A percentile compares a stretch with the other conserved stretches of the same genome.
These are phyloP conservation scores for Xylaria intraflava DNA, from an alignment of 495 filamentous ascomycete species.

Conservation along the genomic window DNA sequence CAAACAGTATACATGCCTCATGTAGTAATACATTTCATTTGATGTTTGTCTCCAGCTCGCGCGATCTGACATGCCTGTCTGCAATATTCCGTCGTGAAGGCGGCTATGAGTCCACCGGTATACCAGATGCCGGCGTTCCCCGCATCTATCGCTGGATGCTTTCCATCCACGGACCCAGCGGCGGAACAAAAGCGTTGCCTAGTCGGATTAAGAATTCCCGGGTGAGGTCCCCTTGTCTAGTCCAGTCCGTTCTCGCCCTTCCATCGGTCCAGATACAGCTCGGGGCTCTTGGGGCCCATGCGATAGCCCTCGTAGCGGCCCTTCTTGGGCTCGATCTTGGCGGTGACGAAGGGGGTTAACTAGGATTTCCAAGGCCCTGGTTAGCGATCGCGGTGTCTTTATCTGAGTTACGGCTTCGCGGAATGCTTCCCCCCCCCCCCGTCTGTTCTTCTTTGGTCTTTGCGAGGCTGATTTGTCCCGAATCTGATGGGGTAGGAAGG, in stretches of 20 bases:
- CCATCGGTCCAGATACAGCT: slow-evolving; percentile 58
- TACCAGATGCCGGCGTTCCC: too few species aligned
- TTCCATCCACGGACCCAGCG: too few species aligned
- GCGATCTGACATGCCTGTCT: too few species aligned
- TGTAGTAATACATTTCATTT: too few species aligned
- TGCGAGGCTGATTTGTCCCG: too few species aligned
- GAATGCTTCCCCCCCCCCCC: not conserved
- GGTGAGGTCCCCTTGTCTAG: slow-evolving; percentile 27
- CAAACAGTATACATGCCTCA: not conserved
- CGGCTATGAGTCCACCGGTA: too few species aligned
- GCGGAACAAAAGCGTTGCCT: not conserved
- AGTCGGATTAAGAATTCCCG: not conserved
- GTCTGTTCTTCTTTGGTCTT: not conserved
- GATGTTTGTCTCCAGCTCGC: too few species aligned
- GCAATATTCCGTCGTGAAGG: too few species aligned
- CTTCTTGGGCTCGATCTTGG: slow-evolving; percentile 43
- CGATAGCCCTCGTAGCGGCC: slow-evolving; percentile 45
- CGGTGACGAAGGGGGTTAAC: slow-evolving; percentile 85
- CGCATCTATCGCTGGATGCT: too few species aligned
- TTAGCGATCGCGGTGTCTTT: not conserved
- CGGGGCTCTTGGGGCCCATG: slow-evolving; percentile 49
- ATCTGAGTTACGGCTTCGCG: not conserved
- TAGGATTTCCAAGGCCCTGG: slow-evolving; percentile 33
- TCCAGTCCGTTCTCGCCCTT: slow-evolving; percentile 62
- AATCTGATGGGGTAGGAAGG: too few species aligned